Evolutionary conservation across 805 yeast genomes (phyloP), one percentile per base, ranked within the genome.

Genomic region (Kuraishia ogatae): DNA sequence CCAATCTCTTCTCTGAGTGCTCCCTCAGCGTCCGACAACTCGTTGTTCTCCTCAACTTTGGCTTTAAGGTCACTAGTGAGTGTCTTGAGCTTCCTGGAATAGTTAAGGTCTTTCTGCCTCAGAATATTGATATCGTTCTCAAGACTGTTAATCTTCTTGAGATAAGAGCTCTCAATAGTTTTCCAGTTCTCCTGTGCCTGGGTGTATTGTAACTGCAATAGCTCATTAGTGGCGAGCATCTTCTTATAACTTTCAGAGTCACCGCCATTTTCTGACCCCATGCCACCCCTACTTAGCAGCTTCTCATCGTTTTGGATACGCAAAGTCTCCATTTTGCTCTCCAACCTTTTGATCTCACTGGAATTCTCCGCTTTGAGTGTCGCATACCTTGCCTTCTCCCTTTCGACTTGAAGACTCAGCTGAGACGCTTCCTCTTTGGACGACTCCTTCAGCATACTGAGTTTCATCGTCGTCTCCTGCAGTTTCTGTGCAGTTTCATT

Each of bases 151-250:
- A 84, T 73, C 56, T 78, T 79, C 8, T 70, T 66, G 57, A 76
- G 71, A 57, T 90, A 74, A 2, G 82, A 75, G 47, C 86, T 78
- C 67, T 94, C 97, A 49, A 90, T 83, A 20, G 83, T 72, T 55
- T 86, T 84, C 96, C 97, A 89, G 66, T 86, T 89, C 59, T 85
- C 89, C 55, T 85, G 85, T 0, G 93, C 87, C 17, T 84, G 78
- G 7, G 87, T 79, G 60, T 88, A 85, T 66, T 91, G 94, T 2
- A 80, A 72, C 62, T 87, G 91, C 21, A 89, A 64, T 17, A 77
- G 70, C 50, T 78, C 81, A 59, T 84, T 83, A 48, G 80, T 77
- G 39, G 74, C 72, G 7, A 72, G 60, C 24, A 79, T 59, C 59
- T 74, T 77, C 29, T 74, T 66, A 54, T 68, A 76, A 15, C 75